Conservation (phyloP, 2,329 filamentous ascomycete genomes). For the Colletotrichum melonis region DNA sequence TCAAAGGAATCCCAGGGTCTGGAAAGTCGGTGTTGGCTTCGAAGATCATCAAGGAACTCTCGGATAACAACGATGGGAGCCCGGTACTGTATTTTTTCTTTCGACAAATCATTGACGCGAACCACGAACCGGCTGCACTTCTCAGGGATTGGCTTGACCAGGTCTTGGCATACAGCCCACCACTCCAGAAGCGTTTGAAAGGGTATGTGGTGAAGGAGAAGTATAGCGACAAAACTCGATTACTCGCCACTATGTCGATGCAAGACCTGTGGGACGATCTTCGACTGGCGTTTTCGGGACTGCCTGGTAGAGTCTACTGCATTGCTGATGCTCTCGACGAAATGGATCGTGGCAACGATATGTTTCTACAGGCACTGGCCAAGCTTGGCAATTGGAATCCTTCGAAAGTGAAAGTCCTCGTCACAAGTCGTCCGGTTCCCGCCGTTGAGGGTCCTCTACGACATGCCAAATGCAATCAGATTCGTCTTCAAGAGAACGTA, state of each 20-base stretch:
- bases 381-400: slow-evolving; percentile 46
- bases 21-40: slow-evolving; percentile 36
- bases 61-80: background rate
- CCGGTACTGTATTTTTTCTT: slow-evolving; percentile 54
- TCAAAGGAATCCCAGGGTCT: slow-evolving; percentile 53
- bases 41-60: slow-evolving; percentile 1
- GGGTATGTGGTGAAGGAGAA: slow-evolving; percentile 14
- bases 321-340: slow-evolving; percentile 59
- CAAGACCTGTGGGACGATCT: slow-evolving; percentile 46
- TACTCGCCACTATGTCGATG: slow-evolving; percentile 35
- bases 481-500: slow-evolving; percentile 49
- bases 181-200: slow-evolving; percentile 42
- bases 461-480: slow-evolving; percentile 38
- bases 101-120: slow-evolving; percentile 50
- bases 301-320: slow-evolving; percentile 46
- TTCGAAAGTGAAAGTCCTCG: slow-evolving; percentile 50
- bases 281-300: slow-evolving; percentile 37
- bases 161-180: slow-evolving; percentile 43
- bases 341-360: slow-evolving; percentile 52
- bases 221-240: background rate
- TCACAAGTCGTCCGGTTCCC: slow-evolving; percentile 55
- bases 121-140: slow-evolving; percentile 44
- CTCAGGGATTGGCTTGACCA: slow-evolving; percentile 50
- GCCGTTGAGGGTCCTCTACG: slow-evolving; percentile 45
- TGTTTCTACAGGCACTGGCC: slow-evolving; percentile 48